Evolutionary conservation across 805 yeast genomes (phyloP).

Genomic region (Candida nonsorbophila): DNA sequence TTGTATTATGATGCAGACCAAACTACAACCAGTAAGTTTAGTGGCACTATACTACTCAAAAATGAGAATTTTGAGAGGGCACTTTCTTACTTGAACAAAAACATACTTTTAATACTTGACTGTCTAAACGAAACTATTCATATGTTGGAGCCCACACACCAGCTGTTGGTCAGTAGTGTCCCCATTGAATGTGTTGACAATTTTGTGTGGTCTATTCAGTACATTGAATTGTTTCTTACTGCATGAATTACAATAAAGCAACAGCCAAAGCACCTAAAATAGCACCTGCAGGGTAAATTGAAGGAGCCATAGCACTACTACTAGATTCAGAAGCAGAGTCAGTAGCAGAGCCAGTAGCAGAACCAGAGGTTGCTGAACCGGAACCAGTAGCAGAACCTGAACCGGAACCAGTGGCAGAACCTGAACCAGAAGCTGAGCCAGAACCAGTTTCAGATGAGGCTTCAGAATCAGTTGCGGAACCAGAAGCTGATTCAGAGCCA

Average conservation of each 20-base stretch:
- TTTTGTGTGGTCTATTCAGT: conserved; percentile 36
- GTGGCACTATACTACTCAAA: conserved; percentile 2
- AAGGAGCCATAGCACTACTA: no score
- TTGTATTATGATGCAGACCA: conserved; percentile 18
- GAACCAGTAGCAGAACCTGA: conserved; percentile 9
- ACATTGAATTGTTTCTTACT: conserved; percentile 28
- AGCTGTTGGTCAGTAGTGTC: conserved; percentile 10
- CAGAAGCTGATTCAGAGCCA: conserved; percentile 6
- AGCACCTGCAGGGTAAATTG: conserved; percentile 32
- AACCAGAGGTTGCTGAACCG: conserved; percentile 5
- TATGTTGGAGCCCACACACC: conserved; percentile 2
- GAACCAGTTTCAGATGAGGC: conserved; percentile 3
- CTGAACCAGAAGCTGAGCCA: conserved; percentile 2
- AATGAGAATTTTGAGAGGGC: conserved; percentile 29
- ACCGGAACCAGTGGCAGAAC: conserved; percentile 2
- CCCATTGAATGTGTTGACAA: conserved; percentile 37
- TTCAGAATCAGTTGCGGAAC: conserved; percentile 5
- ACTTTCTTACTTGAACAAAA: conserved; percentile 24
- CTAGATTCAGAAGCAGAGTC: conserved; percentile 5
- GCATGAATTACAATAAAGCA: conserved; percentile 21
- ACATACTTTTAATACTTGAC: conserved; percentile 20
- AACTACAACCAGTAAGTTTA: conserved; percentile 11
- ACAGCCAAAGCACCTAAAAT: conserved; percentile 28
- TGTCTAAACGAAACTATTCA: conserved; percentile 11
- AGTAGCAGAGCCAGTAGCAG: conserved; percentile 6